Percentiles rank a stretch among this genome's conserved stretches.
These are phyloP conservation scores for Verticillium tricorpus DNA, from an alignment of 2,329 filamentous ascomycete genomes.

Conservation along the genomic window DNA sequence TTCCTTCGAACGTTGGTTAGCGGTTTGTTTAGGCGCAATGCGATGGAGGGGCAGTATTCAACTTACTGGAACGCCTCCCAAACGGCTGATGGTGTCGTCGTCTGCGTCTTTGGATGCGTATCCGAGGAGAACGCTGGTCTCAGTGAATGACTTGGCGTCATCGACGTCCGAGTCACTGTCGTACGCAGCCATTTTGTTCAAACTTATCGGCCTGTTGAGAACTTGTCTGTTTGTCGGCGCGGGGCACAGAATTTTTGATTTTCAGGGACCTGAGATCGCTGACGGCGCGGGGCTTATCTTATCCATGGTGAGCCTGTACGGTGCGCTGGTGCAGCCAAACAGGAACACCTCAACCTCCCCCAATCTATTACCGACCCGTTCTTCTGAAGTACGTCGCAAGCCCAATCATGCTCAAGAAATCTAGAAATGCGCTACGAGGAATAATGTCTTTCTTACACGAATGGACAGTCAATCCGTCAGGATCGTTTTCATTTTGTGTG, in stretches of 20 bases:
- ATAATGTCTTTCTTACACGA: too few species aligned
- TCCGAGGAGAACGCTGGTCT: constrained; percentile 85
- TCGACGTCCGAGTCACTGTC: constrained; percentile 80
- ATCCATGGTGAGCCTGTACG: neutral
- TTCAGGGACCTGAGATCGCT: neutral
- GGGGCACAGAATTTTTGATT: constrained; percentile 35
- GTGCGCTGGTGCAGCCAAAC: neutral
- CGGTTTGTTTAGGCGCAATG: constrained; percentile 1
- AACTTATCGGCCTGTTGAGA: neutral
- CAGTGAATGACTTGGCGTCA: constrained; percentile 54
- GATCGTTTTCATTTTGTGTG: too few species aligned
- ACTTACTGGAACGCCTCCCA: constrained; percentile 82
- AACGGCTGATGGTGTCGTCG: constrained; percentile 79
- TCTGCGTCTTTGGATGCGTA: constrained; percentile 78
- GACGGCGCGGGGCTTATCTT: constrained; percentile 26
- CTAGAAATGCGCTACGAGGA: too few species aligned
- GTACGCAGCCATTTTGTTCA: constrained; percentile 62
- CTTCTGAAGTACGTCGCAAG: too few species aligned
- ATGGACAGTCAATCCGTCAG: too few species aligned
- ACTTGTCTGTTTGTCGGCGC: constrained; percentile 8
- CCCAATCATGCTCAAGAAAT: too few species aligned
- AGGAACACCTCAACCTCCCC: neutral
- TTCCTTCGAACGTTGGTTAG: constrained; percentile 45
- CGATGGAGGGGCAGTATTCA: neutral
- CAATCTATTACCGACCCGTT: neutral